Evolutionary conservation across 1,284 basidiomycete genomes (phyloP), one percentile per base, ranked within the genome.

Genomic region (Fomitopsis pinicola): DNA sequence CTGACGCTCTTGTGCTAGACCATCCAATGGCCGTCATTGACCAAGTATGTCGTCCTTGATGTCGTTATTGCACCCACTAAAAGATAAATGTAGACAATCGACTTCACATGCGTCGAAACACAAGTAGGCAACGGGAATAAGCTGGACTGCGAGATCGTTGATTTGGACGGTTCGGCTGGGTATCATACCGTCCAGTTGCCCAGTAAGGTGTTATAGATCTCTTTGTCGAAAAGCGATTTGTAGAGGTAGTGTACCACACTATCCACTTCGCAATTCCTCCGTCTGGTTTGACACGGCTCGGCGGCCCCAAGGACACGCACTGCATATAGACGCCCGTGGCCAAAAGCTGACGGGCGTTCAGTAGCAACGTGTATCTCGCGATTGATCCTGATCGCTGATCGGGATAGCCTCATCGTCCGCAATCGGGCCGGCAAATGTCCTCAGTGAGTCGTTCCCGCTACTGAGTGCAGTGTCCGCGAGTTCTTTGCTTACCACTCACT

Each of bases 11-110:
- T 57, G 6, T 55, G 6, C 46, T 61, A 94, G 92, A 95, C 76
- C 90, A 94, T 78, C 91, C 92, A 2, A 88, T 94, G 86, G 86
- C 91, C 44, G 88, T 90, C 8, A 75, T 95, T 60, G 84, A 87
- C 67, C 85, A 84, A 76, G 89, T 90, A 67, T n/a, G 28, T 33
- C 28, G 7, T 14, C 19, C 4, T 22, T 30, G 14, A 30, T 1
- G 9, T 12, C 3, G 15, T 3, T 2, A 7, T 30, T 28, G 28
- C 26, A 15, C 1, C 6, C 15, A 33, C 48, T 50, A 3, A 50
- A 3, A 14, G 1, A 26, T 1, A 6, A 26, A 26, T 28, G 26
- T 68, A 93, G 89, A 72, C 80, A 3, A 82, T 94, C 75, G 92
- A 95, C 68, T 87, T 94, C 69, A 83, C 87, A 33, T 91, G 91